phyloP scores from a whole-genome alignment of 2,329 filamentous ascomycete species.

The Allantophomopsis lycopodina region DNA sequence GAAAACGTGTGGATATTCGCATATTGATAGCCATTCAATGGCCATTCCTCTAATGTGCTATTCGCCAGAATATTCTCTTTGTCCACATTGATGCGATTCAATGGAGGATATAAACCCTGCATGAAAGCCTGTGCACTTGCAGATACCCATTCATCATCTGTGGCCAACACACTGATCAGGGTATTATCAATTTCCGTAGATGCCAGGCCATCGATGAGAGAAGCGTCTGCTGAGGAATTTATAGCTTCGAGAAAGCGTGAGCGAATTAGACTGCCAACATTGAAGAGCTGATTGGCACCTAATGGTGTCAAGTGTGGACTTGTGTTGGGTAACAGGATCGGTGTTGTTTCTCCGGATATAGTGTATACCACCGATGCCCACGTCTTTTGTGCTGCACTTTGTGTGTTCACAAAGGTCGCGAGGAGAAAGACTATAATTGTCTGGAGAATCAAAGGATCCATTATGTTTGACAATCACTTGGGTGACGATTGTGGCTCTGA shows the following conservation, averaged over 20 bases:
- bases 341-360: constrained; percentile 38
- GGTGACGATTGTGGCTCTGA: too few species aligned
- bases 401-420: constrained; percentile 3
- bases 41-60: constrained; percentile 45
- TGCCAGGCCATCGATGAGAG: constrained; percentile 28
- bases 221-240: constrained; percentile 11
- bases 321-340: constrained; percentile 17
- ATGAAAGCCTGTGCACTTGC: constrained; percentile 64
- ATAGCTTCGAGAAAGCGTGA: constrained; percentile 28
- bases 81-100: constrained; percentile 10
- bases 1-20: constrained; percentile 48
- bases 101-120: constrained; percentile 72
- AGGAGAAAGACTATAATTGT: too few species aligned
- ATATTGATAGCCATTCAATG: constrained; percentile 70
- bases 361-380: constrained; percentile 15
- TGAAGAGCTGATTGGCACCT: constrained; percentile 36
- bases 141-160: constrained; percentile 34
- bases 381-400: constrained; percentile 12
- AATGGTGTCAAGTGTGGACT: constrained; percentile 29
- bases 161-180: constrained; percentile 29
- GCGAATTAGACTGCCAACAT: constrained; percentile 33
- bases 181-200: constrained; percentile 31
- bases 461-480: too few species aligned
- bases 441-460: too few species aligned
- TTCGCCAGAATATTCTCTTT: constrained; percentile 37